These are phyloP conservation scores for Zasmidium citrigriseum DNA, from an alignment of 2,329 filamentous ascomycete genomes.

Conservation along the genomic window DNA sequence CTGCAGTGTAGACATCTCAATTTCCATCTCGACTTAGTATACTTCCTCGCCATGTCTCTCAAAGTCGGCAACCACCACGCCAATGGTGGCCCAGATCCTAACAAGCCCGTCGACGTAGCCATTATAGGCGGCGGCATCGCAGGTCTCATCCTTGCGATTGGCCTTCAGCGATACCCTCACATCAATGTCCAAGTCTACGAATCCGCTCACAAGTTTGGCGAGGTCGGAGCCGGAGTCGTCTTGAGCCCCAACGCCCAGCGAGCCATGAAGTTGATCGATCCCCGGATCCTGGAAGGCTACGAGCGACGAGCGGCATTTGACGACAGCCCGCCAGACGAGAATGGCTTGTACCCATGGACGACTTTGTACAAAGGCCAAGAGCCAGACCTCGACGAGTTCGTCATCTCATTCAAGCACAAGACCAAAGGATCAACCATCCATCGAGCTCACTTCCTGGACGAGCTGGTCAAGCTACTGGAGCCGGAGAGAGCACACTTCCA, in stretches of 20 bases:
- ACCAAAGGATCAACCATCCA: conserved; percentile 23
- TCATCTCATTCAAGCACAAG: conserved; percentile 4
- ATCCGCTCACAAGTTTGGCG: conserved; percentile 39
- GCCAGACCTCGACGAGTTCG: not conserved
- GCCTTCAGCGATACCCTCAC: conserved; percentile 49
- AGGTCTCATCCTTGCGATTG: conserved; percentile 56
- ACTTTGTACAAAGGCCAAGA: conserved; percentile 4
- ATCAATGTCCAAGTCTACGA: conserved; percentile 57
- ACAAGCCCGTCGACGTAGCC: conserved; percentile 4
- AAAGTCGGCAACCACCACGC: not conserved
- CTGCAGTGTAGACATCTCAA: too few species aligned
- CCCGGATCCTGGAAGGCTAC: conserved; percentile 36
- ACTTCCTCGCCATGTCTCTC: not conserved
- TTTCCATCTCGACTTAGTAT: not conserved
- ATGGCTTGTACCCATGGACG: conserved; percentile 5
- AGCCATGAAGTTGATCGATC: conserved; percentile 55
- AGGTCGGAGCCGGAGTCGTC: conserved; percentile 12
- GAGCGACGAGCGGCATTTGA: conserved; percentile 1
- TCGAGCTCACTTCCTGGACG: conserved; percentile 43
- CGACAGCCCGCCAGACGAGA: not conserved
- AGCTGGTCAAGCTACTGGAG: conserved; percentile 43
- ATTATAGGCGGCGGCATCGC: conserved; percentile 43
- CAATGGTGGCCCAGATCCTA: not conserved
- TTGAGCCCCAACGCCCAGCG: conserved; percentile 56
- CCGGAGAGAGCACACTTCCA: conserved; percentile 34